Evolutionary conservation across 2,329 filamentous ascomycete genomes (phyloP).

Genomic region (Alternaria incomplexa): DNA sequence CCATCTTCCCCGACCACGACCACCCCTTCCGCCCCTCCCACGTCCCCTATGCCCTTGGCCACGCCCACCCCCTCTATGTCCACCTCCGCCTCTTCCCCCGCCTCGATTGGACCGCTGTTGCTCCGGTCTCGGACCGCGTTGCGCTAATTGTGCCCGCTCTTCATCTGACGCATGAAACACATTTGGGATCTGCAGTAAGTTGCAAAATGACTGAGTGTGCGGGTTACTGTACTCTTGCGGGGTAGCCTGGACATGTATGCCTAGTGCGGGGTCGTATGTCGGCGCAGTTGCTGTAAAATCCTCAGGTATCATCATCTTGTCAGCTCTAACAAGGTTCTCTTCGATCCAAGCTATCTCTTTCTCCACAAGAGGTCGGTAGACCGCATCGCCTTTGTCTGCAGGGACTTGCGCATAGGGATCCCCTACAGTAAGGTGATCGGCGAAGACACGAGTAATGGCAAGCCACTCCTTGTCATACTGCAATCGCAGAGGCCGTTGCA

Average conservation of each 20-base stretch:
- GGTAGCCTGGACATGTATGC: slow-evolving; percentile 65
- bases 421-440: slow-evolving; percentile 61
- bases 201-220: slow-evolving; percentile 83
- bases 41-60: slow-evolving; percentile 25
- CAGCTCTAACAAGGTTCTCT: slow-evolving; percentile 69
- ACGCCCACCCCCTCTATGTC: slow-evolving; percentile 33
- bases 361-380: slow-evolving; percentile 72
- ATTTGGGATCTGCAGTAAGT: slow-evolving; percentile 77
- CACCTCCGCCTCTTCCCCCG: slow-evolving; percentile 36
- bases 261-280: slow-evolving; percentile 64
- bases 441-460: slow-evolving; percentile 85
- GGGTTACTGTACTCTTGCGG: slow-evolving; percentile 85
- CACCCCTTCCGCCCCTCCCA: slow-evolving; percentile 20
- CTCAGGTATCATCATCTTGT: slow-evolving; percentile 71
- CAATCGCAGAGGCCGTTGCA: slow-evolving; percentile 63
- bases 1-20: slow-evolving; percentile 35
- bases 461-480: slow-evolving; percentile 95
- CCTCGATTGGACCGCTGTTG: slow-evolving; percentile 35
- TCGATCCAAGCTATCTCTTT: slow-evolving; percentile 80
- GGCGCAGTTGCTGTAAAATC: slow-evolving; percentile 82
- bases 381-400: slow-evolving; percentile 69
- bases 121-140: slow-evolving; percentile 38
- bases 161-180: slow-evolving; percentile 75
- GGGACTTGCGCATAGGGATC: slow-evolving; percentile 63
- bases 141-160: slow-evolving; percentile 57